These are phyloP conservation scores for Trichoderma breve DNA, from an alignment of 2,329 filamentous ascomycete species.

Conservation along the genomic window DNA sequence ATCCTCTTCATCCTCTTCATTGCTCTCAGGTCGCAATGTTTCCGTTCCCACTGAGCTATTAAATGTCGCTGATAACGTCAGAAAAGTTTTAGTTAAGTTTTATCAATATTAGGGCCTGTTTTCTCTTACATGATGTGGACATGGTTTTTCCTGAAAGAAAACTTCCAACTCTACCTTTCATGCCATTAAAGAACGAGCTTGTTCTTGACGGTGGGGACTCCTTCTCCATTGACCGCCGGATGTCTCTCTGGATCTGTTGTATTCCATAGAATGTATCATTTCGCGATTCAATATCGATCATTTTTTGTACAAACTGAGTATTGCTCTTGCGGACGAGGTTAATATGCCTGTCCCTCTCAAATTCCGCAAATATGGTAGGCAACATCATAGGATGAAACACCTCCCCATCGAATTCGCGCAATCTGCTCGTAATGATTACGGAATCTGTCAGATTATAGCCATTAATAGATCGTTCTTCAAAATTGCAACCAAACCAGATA, in stretches of 20 bases:
- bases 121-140: background rate
- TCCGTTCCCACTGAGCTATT: background rate
- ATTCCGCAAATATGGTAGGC: constrained; percentile 23
- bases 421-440: background rate
- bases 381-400: constrained; percentile 23
- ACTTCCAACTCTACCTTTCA: background rate
- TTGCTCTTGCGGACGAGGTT: constrained; percentile 12
- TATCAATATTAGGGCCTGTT: background rate
- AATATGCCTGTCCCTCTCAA: constrained; percentile 23
- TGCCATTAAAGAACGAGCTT: background rate
- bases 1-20: background rate
- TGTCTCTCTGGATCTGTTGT: background rate
- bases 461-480: background rate
- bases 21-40: background rate
- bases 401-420: constrained; percentile 17
- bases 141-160: background rate
- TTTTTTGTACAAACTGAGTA: background rate
- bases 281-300: background rate
- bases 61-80: background rate
- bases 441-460: background rate
- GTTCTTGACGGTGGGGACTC: background rate
- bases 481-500: constrained; percentile 20
- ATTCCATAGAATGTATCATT: background rate
- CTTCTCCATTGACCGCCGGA: background rate
- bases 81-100: background rate